These are phyloP conservation scores for Rhizopus stolonifer DNA, from an alignment of 371 early-diverging fungal species.

Conservation along the genomic window DNA sequence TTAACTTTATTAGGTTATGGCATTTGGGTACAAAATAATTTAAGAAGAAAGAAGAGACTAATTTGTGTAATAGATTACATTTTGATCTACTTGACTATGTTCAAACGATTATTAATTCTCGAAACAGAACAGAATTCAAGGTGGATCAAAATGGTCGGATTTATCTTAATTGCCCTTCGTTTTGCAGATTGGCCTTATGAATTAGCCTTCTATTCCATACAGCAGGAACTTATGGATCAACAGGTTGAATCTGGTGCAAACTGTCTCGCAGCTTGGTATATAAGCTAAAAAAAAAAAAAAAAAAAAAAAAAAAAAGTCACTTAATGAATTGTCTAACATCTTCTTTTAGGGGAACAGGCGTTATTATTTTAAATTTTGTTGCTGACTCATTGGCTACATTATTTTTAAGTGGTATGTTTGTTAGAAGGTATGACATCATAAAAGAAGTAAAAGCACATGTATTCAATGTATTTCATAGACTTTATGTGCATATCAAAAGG, in stretches of 20 bases:
- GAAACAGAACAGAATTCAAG: conserved; percentile 33
- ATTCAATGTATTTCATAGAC: conserved; percentile 16
- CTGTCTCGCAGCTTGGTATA: conserved; percentile 36
- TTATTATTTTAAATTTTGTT: conserved; percentile 46
- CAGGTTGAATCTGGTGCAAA: conserved; percentile 28
- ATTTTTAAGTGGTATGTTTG: conserved; percentile 52
- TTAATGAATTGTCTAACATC: too few species aligned
- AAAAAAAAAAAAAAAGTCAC: too few species aligned
- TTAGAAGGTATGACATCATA: conserved; percentile 29
- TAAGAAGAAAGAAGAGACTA: background rate
- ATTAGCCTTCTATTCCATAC: conserved; percentile 29
- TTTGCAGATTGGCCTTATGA: conserved; percentile 53
- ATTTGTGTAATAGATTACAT: conserved; percentile 26
- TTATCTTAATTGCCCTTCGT: conserved; percentile 31
- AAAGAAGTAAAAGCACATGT: background rate
- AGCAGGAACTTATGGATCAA: conserved; percentile 25
- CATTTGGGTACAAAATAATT: conserved; percentile 17
- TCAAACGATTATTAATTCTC: conserved; percentile 36
- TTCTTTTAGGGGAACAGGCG: conserved; percentile 46
- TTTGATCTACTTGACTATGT: conserved; percentile 40
- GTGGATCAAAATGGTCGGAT: conserved; percentile 39
- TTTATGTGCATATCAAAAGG: conserved; percentile 35
- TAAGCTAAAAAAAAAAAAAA: too few species aligned
- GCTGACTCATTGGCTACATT: conserved; percentile 40
- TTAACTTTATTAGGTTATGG: conserved; percentile 6